Evolutionary conservation across 805 yeast species (phyloP).

Genomic region (Ogataea pignaliae): DNA sequence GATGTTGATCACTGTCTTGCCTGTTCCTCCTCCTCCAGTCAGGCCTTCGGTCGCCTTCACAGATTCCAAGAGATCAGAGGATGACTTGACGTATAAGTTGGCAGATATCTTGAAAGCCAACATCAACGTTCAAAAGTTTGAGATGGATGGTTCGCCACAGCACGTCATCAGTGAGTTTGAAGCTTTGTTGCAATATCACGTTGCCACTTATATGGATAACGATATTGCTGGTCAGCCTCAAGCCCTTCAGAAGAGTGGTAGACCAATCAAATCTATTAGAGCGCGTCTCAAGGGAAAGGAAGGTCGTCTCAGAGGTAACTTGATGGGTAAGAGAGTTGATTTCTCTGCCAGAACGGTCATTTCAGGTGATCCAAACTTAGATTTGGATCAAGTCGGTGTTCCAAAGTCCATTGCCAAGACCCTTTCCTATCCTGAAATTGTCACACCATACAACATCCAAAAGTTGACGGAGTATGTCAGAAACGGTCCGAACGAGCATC

Average conservation of each 20-base stretch:
- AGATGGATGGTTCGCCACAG: conserved; percentile 98
- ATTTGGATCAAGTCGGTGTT: conserved; percentile 97
- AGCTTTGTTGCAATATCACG: conserved; percentile 91
- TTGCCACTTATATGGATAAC: conserved; percentile 98
- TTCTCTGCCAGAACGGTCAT: conserved; percentile 98
- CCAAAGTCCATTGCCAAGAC: conserved; percentile 96
- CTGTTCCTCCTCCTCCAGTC: conserved; percentile 99
- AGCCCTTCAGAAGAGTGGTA: conserved; percentile 96
- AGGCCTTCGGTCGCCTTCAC: conserved; percentile 98
- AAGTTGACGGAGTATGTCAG: conserved; percentile 88
- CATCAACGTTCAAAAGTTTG: conserved; percentile 93
- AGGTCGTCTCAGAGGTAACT: conserved; percentile 96
- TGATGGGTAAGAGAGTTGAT: conserved; percentile 99
- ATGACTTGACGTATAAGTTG: conserved; percentile 94
- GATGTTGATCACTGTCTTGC: conserved; percentile 95
- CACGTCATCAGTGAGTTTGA: conserved; percentile 97
- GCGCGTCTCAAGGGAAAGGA: conserved; percentile 99
- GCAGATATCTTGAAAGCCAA: conserved; percentile 97
- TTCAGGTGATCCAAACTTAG: conserved; percentile 98
- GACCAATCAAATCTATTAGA: conserved; percentile 97
- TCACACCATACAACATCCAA: conserved; percentile 95
- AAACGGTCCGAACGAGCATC: conserved; percentile 98
- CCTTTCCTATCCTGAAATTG: conserved; percentile 93
- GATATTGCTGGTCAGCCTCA: conserved; percentile 99
- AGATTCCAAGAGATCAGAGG: conserved; percentile 98